Conservation (phyloP, 2,329 filamentous ascomycete genomes). For the Penicillium sp. region DNA sequence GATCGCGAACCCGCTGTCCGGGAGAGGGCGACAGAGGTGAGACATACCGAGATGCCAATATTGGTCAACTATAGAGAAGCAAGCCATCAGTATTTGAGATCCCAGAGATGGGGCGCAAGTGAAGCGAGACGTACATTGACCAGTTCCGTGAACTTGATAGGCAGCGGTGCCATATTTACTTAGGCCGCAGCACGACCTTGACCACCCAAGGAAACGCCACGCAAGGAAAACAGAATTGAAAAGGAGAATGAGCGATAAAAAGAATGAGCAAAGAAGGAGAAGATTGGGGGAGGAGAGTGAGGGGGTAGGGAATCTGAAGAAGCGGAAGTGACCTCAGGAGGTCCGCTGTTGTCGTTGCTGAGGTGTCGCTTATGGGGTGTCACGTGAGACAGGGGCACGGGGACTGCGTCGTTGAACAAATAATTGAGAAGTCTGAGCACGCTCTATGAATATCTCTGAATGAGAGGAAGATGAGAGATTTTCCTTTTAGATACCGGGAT, state of each 20-base stretch:
- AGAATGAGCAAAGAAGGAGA: slow-evolving; percentile 19
- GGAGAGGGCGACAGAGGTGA: slow-evolving; percentile 15
- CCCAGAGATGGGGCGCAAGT: not conserved
- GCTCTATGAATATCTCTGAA: not conserved
- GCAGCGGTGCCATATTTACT: slow-evolving; percentile 60
- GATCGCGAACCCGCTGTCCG: slow-evolving; percentile 8
- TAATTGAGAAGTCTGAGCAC: not conserved
- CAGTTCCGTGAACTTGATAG: slow-evolving; percentile 91
- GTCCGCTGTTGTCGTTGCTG: slow-evolving; percentile 37
- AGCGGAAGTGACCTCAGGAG: slow-evolving; percentile 42
- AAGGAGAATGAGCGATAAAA: slow-evolving; percentile 9
- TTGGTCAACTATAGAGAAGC: slow-evolving; percentile 46
- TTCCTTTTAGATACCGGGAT: not conserved
- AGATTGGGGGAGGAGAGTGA: slow-evolving; percentile 16
- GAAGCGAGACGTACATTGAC: slow-evolving; percentile 60
- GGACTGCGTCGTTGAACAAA: slow-evolving; percentile 3
- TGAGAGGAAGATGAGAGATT: not conserved
- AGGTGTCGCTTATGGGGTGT: slow-evolving; percentile 38
- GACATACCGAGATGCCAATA: slow-evolving; percentile 52
- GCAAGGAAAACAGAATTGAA: slow-evolving; percentile 28
- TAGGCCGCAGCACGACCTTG: slow-evolving; percentile 42
- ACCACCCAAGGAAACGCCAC: slow-evolving; percentile 40
- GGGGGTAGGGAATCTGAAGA: slow-evolving; percentile 26
- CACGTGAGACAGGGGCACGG: slow-evolving; percentile 31
- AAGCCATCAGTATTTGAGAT: slow-evolving; percentile 35